Base-by-base conservation (phyloP, 805 yeast genomes). In the Citeromyces matritensis region DNA sequence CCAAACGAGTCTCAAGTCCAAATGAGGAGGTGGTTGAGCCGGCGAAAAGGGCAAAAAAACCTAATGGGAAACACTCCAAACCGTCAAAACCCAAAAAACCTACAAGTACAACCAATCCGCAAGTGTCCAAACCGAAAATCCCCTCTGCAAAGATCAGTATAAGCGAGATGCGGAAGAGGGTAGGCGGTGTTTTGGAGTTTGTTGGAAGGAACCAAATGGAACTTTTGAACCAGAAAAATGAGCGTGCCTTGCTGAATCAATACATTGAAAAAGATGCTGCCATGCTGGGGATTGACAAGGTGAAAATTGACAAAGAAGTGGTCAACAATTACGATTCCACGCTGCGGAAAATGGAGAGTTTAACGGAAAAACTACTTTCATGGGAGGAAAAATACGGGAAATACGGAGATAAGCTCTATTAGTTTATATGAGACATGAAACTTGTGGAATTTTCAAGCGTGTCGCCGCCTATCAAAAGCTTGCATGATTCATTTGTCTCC, bases 111-210 rank as follows among this genome's bases (percentile, higher is more conserved):
- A 72, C 66, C 38, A 17, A 17, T 7, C 21, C 21, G 21, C 81
- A 77, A 48, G 80, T 88, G 2, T 75, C 83, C 30, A 79, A 73
- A 42, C 95, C 97, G 9, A 69, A 95, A 34, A 59, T 73, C 28
- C 96, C 95, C 5, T 77, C 77, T 36, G 73, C 74, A 13, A 68
- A 83, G 33, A 69, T 81, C 3, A 69, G 85, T 3, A 52, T 86
- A 37, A 67, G 69, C 42, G 98, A 88, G 50, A 78, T 88, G 82
- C 69, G 85, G 35, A 73, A 83, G 45, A 66, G 98, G 36, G 80
- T 85, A 2, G 78, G 83, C 3, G 93, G 95, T 2, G 88, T 88
- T 13, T 57, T 88, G 42, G 97, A 91, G 53, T 91, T 86, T 64
- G 68, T 88, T 15, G 83, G 86, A 9, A 64, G 94, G 33, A 80